Evolutionary conservation across 305 asterid species (phyloP).

Genomic region (Fraxinus sp.): DNA sequence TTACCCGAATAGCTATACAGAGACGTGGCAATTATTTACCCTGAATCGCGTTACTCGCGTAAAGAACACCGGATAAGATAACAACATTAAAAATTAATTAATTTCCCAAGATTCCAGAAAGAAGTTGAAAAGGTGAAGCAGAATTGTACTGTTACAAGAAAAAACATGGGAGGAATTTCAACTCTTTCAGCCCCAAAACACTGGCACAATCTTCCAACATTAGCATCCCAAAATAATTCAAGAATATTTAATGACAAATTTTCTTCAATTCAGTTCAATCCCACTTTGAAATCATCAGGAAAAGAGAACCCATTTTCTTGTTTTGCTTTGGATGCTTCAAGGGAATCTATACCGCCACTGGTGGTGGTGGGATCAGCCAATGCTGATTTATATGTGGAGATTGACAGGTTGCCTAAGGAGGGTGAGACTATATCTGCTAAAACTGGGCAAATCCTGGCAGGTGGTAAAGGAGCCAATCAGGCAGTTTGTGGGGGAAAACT

Average conservation of each 20-base stretch:
- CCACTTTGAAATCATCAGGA: conserved; percentile 19
- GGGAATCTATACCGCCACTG: conserved; percentile 46
- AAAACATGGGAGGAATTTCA: conserved; percentile 28
- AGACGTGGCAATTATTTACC: neutral
- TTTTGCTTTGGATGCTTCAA: conserved; percentile 35
- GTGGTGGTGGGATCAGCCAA: conserved; percentile 97
- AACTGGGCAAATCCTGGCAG: conserved; percentile 77
- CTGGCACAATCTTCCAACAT: conserved; percentile 16
- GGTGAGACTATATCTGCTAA: conserved; percentile 86
- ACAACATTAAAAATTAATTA: neutral
- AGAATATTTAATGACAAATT: conserved; percentile 13
- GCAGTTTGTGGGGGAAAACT: conserved; percentile 87
- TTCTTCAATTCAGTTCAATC: conserved; percentile 27
- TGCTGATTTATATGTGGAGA: conserved; percentile 86
- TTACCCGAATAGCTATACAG: neutral
- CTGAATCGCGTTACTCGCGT: neutral
- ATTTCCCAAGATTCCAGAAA: neutral
- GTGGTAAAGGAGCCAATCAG: conserved; percentile 96
- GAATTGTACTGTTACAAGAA: conserved; percentile 20
- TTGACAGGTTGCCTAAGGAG: conserved; percentile 74
- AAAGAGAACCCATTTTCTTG: conserved; percentile 39
- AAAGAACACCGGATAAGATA: neutral
- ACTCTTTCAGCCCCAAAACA: conserved; percentile 28
- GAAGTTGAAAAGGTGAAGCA: conserved; percentile 7
- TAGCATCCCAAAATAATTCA: neutral